Evolutionary conservation across 305 asterid species (phyloP), one percentile per base, ranked within the genome.

Genomic region (Fraxinus velutina): DNA sequence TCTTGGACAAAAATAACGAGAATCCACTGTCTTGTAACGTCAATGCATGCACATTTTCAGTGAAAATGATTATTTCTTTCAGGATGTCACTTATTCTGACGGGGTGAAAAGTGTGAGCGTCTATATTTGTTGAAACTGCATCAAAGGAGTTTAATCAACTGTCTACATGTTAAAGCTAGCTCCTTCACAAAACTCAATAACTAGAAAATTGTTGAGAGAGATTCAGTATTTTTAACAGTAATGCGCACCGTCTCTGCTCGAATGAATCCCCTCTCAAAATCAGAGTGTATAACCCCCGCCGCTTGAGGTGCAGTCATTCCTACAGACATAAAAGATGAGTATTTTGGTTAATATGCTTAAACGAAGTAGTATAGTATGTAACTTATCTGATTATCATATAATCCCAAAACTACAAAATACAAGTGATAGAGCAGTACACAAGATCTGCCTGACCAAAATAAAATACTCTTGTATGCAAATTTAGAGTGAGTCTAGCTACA

Each of bases 271-370:
- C 96, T 92, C 88, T 96, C 99, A 79, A 96, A 96, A 86, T 96
- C 99, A 0, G 99, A 92, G 89, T 96, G 98, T 86, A 96, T 96
- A 70, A 96, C 97, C 37, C 99, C 99, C 86, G 99, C 99, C 47
- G 99, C 98, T 90, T 96, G 95, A 82, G 99, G 99, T 74, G 98
- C 99, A 80, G 99, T 96, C 98, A 94, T 94, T 81, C 99, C 99
- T 94, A 82, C 83, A 77, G 36, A 70, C 33, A 84, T 79, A 17
- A 30, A 75, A 47, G 73, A 73, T 74, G 39, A 68, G 21, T 29
- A 52, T 24, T 44, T 19, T 9, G 76, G 78, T 47, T 30, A 47
- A 30, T 71, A 50, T 39, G 60, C 77, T 82, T 22, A 78, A 50
- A 37, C 39, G 32, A 76, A 73, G 57, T 29, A 76, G 62, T 37